Evolutionary conservation across 306 rosid genomes (phyloP).

Genomic region (Vigna trinervia): DNA sequence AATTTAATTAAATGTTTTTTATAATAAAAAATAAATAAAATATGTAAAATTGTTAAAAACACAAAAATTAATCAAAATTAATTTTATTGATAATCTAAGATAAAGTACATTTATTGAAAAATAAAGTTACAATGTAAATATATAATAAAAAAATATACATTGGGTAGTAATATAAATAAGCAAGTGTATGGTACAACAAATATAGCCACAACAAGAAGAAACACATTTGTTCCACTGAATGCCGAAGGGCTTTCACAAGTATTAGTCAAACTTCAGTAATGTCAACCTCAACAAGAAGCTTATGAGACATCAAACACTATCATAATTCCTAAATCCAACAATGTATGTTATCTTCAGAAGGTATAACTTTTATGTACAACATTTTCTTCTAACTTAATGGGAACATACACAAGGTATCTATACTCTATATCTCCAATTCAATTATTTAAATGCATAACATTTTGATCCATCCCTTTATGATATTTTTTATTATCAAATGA

Average conservation of each 20-base stretch:
- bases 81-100: no score
- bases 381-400: constrained; percentile 3
- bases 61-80: no score
- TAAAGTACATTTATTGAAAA: no score
- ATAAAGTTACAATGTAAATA: no score
- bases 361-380: not conserved
- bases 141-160: no score
- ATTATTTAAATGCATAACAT: constrained; percentile 8
- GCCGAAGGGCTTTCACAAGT: constrained; percentile 44
- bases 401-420: not conserved
- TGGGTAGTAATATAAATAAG: no score
- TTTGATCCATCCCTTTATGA: not conserved
- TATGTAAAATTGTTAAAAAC: no score
- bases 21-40: no score
- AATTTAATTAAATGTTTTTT: no score
- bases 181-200: constrained; percentile 51
- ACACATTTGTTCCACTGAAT: constrained; percentile 41
- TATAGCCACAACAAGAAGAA: constrained; percentile 40
- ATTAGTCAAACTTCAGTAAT: constrained; percentile 60
- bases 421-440: not conserved
- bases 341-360: no score
- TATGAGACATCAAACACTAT: constrained; percentile 45
- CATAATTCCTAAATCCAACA: no score
- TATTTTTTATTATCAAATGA: constrained; percentile 2
- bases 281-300: constrained; percentile 54